A percentile compares a stretch with the other conserved stretches of the same genome.
Conservation (phyloP, 2,329 filamentous ascomycete genomes). For the Aspergillus ibericus region DNA sequence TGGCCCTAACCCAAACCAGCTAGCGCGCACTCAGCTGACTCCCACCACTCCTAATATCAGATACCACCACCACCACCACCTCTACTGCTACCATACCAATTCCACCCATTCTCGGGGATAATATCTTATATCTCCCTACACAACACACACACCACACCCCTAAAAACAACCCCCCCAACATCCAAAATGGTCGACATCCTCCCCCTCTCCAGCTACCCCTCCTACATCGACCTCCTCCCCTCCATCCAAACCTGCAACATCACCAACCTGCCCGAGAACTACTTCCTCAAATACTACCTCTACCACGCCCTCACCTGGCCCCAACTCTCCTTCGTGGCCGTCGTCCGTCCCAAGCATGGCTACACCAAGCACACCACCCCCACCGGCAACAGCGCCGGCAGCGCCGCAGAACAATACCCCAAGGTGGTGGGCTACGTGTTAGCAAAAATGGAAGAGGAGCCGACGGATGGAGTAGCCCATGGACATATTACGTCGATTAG, state of each 20-base stretch:
- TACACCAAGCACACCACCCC: conserved; percentile 67
- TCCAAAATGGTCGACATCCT: conserved; percentile 51
- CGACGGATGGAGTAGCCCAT: conserved; percentile 83
- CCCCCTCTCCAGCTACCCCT: conserved; percentile 47
- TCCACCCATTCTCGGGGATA: no score
- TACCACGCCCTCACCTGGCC: conserved; percentile 99
- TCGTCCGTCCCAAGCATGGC: conserved; percentile 78
- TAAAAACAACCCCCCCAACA: background rate
- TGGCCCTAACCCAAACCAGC: conserved; percentile 1
- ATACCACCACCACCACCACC: background rate
- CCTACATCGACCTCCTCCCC: conserved; percentile 79
- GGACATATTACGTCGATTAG: conserved; percentile 94
- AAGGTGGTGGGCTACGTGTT: conserved; percentile 99
- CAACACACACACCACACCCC: background rate
- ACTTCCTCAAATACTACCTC: conserved; percentile 99
- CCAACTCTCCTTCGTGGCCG: conserved; percentile 92
- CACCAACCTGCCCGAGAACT: conserved; percentile 98
- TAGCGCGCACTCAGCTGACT: conserved; percentile 2
- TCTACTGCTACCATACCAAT: background rate
- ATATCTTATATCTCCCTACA: background rate
- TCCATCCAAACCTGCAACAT: conserved; percentile 96
- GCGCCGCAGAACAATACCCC: conserved; percentile 63
- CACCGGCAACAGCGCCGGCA: conserved; percentile 16
- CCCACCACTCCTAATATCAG: background rate
- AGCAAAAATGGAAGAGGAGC: conserved; percentile 99